These are phyloP conservation scores for Neonectria magnoliae DNA, from an alignment of 2,329 filamentous ascomycete genomes.

Conservation along the genomic window DNA sequence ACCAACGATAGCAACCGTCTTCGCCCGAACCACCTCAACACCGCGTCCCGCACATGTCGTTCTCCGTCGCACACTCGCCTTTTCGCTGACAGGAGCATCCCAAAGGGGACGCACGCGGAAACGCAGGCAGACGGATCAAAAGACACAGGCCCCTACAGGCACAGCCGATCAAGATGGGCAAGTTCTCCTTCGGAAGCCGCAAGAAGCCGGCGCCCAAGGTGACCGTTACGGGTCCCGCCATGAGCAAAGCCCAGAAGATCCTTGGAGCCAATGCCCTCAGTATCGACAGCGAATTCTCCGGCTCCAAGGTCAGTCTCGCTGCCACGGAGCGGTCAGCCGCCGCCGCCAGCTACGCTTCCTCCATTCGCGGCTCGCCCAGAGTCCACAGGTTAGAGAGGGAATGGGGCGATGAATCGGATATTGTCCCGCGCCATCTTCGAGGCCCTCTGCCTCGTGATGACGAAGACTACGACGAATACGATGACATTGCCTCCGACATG, in stretches of 20 bases:
- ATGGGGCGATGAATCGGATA: slow-evolving; percentile 43
- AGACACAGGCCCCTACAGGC: slow-evolving; percentile 5
- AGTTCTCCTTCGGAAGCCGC: slow-evolving; percentile 43
- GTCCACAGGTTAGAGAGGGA: slow-evolving; percentile 22
- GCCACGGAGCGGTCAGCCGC: slow-evolving; percentile 24
- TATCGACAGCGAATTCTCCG: slow-evolving; percentile 39
- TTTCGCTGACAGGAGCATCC: slow-evolving; percentile 35
- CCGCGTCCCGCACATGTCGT: slow-evolving; percentile 36
- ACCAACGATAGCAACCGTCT: neutral
- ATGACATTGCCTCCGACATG: slow-evolving; percentile 50
- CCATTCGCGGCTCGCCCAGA: slow-evolving; percentile 8
- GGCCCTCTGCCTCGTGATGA: slow-evolving; percentile 19
- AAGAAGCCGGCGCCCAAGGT: slow-evolving; percentile 44
- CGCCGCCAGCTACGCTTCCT: slow-evolving; percentile 22
- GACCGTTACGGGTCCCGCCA: slow-evolving; percentile 40
- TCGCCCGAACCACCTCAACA: slow-evolving; percentile 6
- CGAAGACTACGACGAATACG: slow-evolving; percentile 31
- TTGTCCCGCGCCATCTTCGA: slow-evolving; percentile 38
- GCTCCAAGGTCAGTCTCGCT: slow-evolving; percentile 35
- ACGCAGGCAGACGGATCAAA: slow-evolving; percentile 11
- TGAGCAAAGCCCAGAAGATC: slow-evolving; percentile 43
- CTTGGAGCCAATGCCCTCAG: slow-evolving; percentile 40
- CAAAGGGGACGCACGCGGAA: slow-evolving; percentile 26
- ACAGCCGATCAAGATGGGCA: slow-evolving; percentile 37
- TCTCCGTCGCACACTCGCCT: slow-evolving; percentile 28